A percentile compares a stretch with the other conserved stretches of the same genome.
Evolutionary conservation across 2,329 filamentous ascomycete species (phyloP).

Genomic region (Cladosporium sp.): DNA sequence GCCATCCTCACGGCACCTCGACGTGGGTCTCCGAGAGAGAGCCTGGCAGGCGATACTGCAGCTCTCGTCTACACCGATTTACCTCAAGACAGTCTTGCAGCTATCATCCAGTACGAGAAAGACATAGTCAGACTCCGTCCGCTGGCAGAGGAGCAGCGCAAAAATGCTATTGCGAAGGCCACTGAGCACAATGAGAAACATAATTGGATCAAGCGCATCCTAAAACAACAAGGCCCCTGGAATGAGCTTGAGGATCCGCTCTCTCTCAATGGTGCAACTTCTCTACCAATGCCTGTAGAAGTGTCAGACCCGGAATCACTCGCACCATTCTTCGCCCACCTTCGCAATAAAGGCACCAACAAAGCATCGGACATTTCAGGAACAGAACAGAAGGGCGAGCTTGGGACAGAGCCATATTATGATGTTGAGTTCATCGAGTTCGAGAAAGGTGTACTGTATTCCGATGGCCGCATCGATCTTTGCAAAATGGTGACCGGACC

Average conservation of each 20-base stretch:
- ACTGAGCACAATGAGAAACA: constrained; percentile 20
- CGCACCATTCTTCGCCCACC: constrained; percentile 35
- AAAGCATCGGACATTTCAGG: neutral
- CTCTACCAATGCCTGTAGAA: constrained; percentile 36
- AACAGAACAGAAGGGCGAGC: constrained; percentile 18
- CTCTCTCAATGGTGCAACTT: constrained; percentile 29
- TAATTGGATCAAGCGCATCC: constrained; percentile 23
- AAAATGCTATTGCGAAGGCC: constrained; percentile 18
- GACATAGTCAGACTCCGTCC: constrained; percentile 25
- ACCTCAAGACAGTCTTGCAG: constrained; percentile 18
- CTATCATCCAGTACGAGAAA: constrained; percentile 30
- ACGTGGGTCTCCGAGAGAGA: constrained; percentile 21
- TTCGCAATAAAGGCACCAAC: constrained; percentile 26
- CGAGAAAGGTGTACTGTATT: constrained; percentile 44
- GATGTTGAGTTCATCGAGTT: constrained; percentile 34
- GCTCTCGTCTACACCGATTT: constrained; percentile 23
- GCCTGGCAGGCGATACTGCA: constrained; percentile 23
- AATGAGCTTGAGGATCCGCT: constrained; percentile 28
- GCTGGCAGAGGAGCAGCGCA: constrained; percentile 22
- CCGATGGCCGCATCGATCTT: constrained; percentile 51
- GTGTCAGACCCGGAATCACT: constrained; percentile 31
- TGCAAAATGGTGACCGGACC: constrained; percentile 55
- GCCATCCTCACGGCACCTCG: constrained; percentile 24
- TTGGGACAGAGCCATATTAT: constrained; percentile 33
- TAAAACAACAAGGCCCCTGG: constrained; percentile 33